Evolutionary conservation across 2,329 filamentous ascomycete genomes (phyloP).

Genomic region (Aspergillus piperis): DNA sequence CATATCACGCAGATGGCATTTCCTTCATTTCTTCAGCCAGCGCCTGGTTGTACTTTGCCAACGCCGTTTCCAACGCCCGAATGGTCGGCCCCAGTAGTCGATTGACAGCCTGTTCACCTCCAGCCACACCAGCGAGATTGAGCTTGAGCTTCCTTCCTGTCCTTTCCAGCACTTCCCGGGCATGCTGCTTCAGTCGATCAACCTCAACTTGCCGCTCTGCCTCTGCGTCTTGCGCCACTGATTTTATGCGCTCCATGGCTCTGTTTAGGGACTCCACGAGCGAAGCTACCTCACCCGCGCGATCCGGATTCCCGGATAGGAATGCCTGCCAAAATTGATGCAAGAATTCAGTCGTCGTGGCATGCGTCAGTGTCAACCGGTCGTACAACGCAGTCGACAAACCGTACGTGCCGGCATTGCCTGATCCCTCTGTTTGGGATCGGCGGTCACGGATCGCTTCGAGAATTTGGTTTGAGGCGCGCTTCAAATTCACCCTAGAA

Average conservation of each 20-base stretch:
- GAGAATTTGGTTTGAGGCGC: conserved; percentile 59
- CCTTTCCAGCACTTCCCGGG: conserved; percentile 67
- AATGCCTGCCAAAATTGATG: conserved; percentile 96
- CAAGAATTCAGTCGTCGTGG: conserved; percentile 92
- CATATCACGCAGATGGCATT: background rate
- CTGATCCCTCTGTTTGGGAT: conserved; percentile 41
- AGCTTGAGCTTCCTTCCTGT: conserved; percentile 74
- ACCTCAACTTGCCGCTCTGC: conserved; percentile 68
- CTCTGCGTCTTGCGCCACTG: conserved; percentile 79
- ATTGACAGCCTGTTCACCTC: conserved; percentile 74
- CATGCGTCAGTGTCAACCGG: conserved; percentile 73
- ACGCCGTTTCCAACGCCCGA: conserved; percentile 68
- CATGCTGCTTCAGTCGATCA: conserved; percentile 66
- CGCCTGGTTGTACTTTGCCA: conserved; percentile 69
- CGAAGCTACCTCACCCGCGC: conserved; percentile 76
- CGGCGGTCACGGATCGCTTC: conserved; percentile 61
- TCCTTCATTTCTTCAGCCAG: conserved; percentile 61
- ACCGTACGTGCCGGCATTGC: conserved; percentile 45
- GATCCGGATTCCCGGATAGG: conserved; percentile 79
- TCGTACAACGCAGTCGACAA: conserved; percentile 58
- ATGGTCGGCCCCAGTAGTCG: conserved; percentile 75
- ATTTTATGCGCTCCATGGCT: conserved; percentile 75
- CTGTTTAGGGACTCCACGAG: conserved; percentile 78
- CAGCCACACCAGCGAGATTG: conserved; percentile 65
- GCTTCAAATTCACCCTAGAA: conserved; percentile 65